Evolutionary conservation across 2,329 filamentous ascomycete species (phyloP), one percentile per base, ranked within the genome.

Genomic region (Diaporthe sp.): DNA sequence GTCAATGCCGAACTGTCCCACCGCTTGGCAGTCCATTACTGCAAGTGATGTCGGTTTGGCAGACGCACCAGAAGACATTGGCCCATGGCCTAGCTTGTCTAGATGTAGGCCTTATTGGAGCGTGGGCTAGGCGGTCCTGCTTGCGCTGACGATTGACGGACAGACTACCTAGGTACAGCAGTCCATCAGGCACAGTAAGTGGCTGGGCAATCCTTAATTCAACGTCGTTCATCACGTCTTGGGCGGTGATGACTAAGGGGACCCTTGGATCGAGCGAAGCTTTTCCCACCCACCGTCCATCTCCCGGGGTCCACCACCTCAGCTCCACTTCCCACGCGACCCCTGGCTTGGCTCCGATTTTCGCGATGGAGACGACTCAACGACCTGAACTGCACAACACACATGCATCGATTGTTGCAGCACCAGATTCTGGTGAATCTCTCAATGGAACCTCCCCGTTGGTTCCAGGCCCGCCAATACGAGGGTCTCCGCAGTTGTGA

Each of bases 1-100:
- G 49, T 70, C 65, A 42, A 37, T 55, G 34, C 65, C 65, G 65
- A 55, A 17, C 17, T 70, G 65, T 70, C n/a, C 65, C 65, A 70
- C 65, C 49, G 34, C 65, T 70, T 70, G 65, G 65, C 65, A 28
- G 65, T 2, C 42, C 65, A 70, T 42, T 31, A 70, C 42, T 55
- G 47, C 34, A 34, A 70, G 7, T 55, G 34, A 70, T 31, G 13
- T 42, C 17, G 34, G 10, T 12, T 53, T 70, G 65, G 49, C 13
- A 70, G 49, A 70, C 31, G 8, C 22, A 34, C 15, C 10, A 6
- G n/a, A 9, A 65, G 42, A 10, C 13, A 17, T 47, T 42, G 31
- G 15, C 22, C n/a, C 39, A 20, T 10, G 58, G 31, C 9, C 20
- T 4, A 25, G 31, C 44, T 6, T 9, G 31, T 37, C 9, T 13